phyloP scores from a whole-genome alignment of 2,329 filamentous ascomycete species.

The Colletotrichum gloeosporioides region DNA sequence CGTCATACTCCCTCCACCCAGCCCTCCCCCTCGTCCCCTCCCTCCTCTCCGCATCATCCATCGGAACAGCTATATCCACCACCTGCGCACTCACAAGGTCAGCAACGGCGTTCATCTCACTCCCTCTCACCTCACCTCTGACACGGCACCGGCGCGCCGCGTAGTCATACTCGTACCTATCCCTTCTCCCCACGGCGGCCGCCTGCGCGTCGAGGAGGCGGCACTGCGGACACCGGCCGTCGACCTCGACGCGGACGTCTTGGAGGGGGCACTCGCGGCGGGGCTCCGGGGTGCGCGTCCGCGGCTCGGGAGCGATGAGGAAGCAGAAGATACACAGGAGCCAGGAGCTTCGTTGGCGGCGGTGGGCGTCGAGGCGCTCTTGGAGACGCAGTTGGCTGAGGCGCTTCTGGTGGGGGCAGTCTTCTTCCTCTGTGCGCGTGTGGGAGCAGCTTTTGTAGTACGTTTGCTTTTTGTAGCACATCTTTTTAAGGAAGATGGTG shows the following conservation, averaged over 20 bases:
- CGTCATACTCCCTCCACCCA: not conserved
- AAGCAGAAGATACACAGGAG: not conserved
- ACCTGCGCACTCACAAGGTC: not conserved
- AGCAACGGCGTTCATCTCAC: not conserved
- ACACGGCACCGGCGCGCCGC: not conserved
- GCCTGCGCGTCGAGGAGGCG: not conserved
- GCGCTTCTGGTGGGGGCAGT: not conserved
- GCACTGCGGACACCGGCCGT: not conserved
- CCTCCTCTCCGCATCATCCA: not conserved
- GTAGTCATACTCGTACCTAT: not conserved
- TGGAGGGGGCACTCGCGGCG: not conserved
- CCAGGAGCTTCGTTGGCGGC: not conserved
- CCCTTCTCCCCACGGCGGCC: not conserved
- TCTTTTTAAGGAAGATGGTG: not conserved
- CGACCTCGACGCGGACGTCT: not conserved
- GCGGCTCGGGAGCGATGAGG: not conserved
- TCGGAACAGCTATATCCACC: not conserved
- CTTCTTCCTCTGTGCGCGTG: not conserved
- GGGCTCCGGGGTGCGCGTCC: not conserved
- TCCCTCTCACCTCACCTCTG: not conserved
- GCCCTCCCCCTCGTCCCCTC: not conserved
- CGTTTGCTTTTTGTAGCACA: slow-evolving; percentile 13
- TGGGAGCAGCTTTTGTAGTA: slow-evolving; percentile 1
- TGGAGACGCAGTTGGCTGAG: not conserved
- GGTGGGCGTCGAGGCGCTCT: not conserved